phyloP scores from a whole-genome alignment of 2,329 filamentous ascomycete genomes.

The Lasiodiplodia citricola region DNA sequence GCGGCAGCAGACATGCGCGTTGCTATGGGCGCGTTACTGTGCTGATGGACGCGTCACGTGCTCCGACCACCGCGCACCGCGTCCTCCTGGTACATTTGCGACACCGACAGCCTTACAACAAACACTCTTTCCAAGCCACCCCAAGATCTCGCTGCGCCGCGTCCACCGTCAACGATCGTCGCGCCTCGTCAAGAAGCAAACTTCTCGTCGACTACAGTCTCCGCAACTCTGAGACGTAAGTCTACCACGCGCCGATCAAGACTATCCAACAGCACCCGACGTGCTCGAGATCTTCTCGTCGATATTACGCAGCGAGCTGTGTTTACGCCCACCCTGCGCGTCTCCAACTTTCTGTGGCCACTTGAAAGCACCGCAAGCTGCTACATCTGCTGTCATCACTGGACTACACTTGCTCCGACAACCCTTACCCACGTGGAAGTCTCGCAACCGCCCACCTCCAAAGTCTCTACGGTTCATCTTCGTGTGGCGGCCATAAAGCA shows the following conservation, averaged over 20 bases:
- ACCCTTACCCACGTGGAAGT: background rate
- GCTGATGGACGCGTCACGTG: background rate
- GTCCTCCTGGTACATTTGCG: background rate
- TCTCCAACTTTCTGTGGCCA: background rate
- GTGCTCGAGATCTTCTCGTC: background rate
- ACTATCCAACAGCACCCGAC: background rate
- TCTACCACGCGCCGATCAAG: background rate
- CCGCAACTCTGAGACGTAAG: background rate
- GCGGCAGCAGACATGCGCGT: background rate
- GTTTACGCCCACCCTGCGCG: background rate
- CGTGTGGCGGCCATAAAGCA: no score
- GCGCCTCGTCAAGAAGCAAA: background rate
- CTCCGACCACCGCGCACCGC: background rate
- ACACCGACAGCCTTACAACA: background rate
- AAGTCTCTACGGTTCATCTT: background rate
- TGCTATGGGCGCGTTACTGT: background rate
- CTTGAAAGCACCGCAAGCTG: background rate
- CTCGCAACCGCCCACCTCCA: background rate
- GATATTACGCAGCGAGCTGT: background rate
- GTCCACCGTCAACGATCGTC: background rate
- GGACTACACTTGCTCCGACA: background rate
- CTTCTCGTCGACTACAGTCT: background rate
- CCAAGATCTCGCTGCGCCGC: background rate
- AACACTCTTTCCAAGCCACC: background rate
- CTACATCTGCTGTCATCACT: background rate